Evolutionary conservation across 495 filamentous ascomycete species (phyloP).

Genomic region (Daldinia vernicosa): DNA sequence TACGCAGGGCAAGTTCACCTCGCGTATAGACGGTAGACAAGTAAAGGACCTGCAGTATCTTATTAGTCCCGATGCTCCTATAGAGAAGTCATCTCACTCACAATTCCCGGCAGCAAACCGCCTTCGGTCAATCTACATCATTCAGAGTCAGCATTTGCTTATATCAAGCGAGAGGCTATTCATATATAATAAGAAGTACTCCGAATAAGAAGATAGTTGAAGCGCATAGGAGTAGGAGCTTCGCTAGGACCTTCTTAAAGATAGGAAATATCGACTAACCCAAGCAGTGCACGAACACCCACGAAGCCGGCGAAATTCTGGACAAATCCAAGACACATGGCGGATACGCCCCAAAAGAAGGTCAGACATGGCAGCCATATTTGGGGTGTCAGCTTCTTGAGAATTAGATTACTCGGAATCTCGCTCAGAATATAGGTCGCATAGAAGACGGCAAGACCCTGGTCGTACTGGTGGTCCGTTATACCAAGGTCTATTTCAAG

Average conservation of each 20-base stretch:
- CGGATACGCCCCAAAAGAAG: conserved; percentile 63
- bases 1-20: conserved; percentile 61
- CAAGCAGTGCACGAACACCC: conserved; percentile 80
- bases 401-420: conserved; percentile 82
- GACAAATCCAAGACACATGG: conserved; percentile 78
- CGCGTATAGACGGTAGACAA: conserved; percentile 59
- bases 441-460: conserved; percentile 64
- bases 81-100: conserved; percentile 35
- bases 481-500: conserved; percentile 71
- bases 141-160: conserved; percentile 12
- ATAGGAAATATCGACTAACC: conserved; percentile 47
- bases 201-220: conserved; percentile 2
- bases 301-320: conserved; percentile 77
- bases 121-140: conserved; percentile 53
- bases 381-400: conserved; percentile 75
- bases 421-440: conserved; percentile 70
- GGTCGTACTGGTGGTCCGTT: conserved; percentile 75
- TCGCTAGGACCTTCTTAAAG: conserved; percentile 29
- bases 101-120: conserved; percentile 60
- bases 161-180: neutral
- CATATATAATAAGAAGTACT: neutral
- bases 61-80: conserved; percentile 13
- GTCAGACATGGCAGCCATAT: conserved; percentile 67
- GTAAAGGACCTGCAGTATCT: conserved; percentile 52
- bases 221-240: conserved; percentile 25